A percentile compares a stretch with the other conserved stretches of the same genome.
These are phyloP conservation scores for Collybiopsis confluens DNA, from an alignment of 768 basidiomycete genomes.

Conservation along the genomic window DNA sequence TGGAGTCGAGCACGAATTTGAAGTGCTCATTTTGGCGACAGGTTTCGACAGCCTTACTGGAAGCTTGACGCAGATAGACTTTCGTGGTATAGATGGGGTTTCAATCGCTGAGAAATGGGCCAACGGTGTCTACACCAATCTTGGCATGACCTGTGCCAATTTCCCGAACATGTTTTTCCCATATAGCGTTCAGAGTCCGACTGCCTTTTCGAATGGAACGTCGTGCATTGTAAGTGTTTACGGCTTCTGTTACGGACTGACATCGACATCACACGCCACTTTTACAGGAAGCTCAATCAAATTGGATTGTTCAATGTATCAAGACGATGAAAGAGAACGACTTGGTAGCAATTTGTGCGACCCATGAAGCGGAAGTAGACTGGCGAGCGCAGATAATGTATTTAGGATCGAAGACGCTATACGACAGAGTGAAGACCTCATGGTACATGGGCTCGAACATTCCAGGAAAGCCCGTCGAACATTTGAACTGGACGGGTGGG, in stretches of 20 bases:
- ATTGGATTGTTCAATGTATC: conserved; percentile 21
- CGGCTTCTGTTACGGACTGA: background rate
- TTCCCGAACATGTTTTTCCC: conserved; percentile 17
- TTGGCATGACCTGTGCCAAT: conserved; percentile 11
- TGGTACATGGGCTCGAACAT: conserved; percentile 15
- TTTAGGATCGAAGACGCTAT: background rate
- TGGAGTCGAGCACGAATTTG: conserved; percentile 12
- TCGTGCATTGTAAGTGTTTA: background rate
- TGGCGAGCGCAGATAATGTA: conserved; percentile 1
- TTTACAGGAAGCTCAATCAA: conserved; percentile 21
- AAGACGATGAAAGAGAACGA: conserved; percentile 13
- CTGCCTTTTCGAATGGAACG: conserved; percentile 9
- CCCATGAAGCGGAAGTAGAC: conserved; percentile 1
- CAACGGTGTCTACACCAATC: conserved; percentile 10
- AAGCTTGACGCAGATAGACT: conserved; percentile 15
- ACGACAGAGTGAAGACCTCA: conserved; percentile 3
- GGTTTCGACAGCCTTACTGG: conserved; percentile 15
- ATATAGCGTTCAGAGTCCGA: conserved; percentile 14
- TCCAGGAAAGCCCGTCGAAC: conserved; percentile 13
- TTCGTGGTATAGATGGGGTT: conserved; percentile 12
- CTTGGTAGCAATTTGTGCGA: background rate
- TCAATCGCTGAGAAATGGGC: conserved; percentile 15
- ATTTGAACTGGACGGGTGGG: conserved; percentile 12
- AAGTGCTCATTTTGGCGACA: conserved; percentile 15
- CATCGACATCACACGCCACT: background rate